These are phyloP conservation scores for Vigna hirtella DNA, from an alignment of 306 rosid genomes.

Conservation along the genomic window DNA sequence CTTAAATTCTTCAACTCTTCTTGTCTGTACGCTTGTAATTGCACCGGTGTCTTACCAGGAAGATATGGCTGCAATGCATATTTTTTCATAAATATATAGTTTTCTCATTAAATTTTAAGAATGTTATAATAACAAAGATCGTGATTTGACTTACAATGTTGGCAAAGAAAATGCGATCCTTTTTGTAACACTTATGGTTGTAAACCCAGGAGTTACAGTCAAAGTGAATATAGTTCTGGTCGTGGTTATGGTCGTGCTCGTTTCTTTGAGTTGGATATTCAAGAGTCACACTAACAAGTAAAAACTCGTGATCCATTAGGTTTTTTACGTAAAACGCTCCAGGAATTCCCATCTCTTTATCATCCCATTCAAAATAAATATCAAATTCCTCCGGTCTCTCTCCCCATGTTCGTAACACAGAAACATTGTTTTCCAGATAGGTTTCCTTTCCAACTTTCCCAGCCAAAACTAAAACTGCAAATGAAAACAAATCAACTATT, in stretches of 20 bases:
- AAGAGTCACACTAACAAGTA: conserved; percentile 64
- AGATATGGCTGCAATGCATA: too few relatives aligned
- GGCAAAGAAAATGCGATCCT: conserved; percentile 65
- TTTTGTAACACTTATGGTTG: conserved; percentile 31
- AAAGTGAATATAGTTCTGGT: conserved; percentile 45
- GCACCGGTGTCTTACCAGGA: conserved; percentile 54
- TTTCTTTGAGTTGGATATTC: conserved; percentile 8
- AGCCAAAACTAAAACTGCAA: conserved; percentile 38
- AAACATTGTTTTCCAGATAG: conserved; percentile 52
- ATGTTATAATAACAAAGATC: neutral
- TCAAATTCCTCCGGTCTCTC: conserved; percentile 51
- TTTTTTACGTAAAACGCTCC: conserved; percentile 58
- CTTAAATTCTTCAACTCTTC: conserved; percentile 62
- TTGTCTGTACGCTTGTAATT: conserved; percentile 49
- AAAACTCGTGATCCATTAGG: conserved; percentile 49
- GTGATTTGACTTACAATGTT: conserved; percentile 51
- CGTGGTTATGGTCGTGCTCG: too few relatives aligned
- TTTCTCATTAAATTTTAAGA: neutral
- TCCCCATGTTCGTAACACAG: conserved; percentile 49
- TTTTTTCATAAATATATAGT: neutral
- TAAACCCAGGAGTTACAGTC: conserved; percentile 79
- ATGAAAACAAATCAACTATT: too few relatives aligned
- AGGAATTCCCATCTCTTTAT: conserved; percentile 53
- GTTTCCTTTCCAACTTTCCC: conserved; percentile 65
- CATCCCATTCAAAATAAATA: conserved; percentile 58